These are phyloP conservation scores for Auricularia auricula-judae DNA, from an alignment of 768 basidiomycete genomes.

Conservation along the genomic window DNA sequence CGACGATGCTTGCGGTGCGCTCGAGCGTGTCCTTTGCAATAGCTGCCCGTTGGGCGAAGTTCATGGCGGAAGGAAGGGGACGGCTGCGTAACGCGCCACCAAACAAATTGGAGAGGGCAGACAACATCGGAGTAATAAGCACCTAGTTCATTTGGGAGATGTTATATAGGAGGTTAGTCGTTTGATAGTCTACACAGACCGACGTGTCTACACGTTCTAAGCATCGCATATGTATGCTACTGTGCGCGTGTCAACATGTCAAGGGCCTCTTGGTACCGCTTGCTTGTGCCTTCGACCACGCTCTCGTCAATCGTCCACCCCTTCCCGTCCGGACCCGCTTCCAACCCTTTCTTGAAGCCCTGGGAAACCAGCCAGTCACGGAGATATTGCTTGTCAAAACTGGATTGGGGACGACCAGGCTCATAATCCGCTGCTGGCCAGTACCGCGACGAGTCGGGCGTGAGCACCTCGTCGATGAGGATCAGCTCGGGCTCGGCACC, in stretches of 20 bases:
- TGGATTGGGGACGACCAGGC: constrained; percentile 67
- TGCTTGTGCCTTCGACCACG: constrained; percentile 66
- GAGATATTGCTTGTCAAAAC: constrained; percentile 95
- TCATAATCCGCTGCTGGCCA: constrained; percentile 75
- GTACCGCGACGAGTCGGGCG: constrained; percentile 94
- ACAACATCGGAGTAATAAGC: too few species aligned
- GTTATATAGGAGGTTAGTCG: too few species aligned
- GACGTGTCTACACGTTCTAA: not conserved
- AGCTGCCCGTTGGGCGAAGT: not conserved
- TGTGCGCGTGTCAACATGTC: not conserved
- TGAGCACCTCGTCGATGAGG: constrained; percentile 92
- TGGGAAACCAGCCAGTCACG: constrained; percentile 73
- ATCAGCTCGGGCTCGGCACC: constrained; percentile 43
- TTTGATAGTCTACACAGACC: not conserved
- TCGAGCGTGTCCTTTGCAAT: constrained; percentile 4
- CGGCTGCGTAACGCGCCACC: too few species aligned
- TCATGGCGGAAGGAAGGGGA: not conserved
- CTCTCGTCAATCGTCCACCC: constrained; percentile 72
- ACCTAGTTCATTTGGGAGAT: too few species aligned
- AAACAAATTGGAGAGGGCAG: too few species aligned
- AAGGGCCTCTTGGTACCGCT: constrained; percentile 66
- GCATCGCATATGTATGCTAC: not conserved
- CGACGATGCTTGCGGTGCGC: constrained; percentile 3
- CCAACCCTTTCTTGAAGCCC: constrained; percentile 73
- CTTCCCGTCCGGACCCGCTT: constrained; percentile 55